A percentile compares a stretch with the other conserved stretches of the same genome.
Evolutionary conservation across 768 basidiomycete genomes (phyloP).

Genomic region (Russula virescens): DNA sequence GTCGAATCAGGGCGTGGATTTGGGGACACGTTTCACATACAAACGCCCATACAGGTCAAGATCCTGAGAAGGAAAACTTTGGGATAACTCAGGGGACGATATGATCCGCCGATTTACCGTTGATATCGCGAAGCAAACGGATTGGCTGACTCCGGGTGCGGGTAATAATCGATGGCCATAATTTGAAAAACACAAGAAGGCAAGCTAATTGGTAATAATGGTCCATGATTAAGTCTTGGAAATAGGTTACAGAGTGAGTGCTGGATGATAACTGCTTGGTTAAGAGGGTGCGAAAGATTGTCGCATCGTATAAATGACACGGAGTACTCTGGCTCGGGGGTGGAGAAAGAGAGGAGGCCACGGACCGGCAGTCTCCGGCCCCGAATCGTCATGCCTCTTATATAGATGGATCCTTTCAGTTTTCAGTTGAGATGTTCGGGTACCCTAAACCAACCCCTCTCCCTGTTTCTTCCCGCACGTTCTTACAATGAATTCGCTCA

Average conservation of each 20-base stretch:
- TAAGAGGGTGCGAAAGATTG: background rate
- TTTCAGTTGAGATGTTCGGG: too few relatives aligned
- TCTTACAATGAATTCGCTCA: constrained; percentile 57
- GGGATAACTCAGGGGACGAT: background rate
- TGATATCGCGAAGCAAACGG: constrained; percentile 2
- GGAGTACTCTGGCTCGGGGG: background rate
- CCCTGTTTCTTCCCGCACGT: background rate
- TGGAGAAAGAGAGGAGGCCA: background rate
- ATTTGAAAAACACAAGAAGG: background rate
- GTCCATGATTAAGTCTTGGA: background rate
- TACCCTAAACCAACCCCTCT: background rate
- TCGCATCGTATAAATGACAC: background rate
- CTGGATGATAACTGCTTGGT: constrained; percentile 2
- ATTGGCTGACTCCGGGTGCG: background rate
- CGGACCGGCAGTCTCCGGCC: constrained; percentile 15
- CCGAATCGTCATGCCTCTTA: background rate
- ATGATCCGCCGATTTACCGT: constrained; percentile 12
- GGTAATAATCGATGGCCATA: constrained; percentile 16
- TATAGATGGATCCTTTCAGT: constrained; percentile 3
- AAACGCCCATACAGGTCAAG: background rate
- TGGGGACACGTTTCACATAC: background rate
- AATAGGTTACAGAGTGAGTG: background rate
- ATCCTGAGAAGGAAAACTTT: background rate
- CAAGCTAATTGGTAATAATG: background rate
- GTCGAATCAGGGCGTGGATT: background rate